Base-by-base conservation (phyloP, 768 basidiomycete genomes). In the Trametes meyenii region DNA sequence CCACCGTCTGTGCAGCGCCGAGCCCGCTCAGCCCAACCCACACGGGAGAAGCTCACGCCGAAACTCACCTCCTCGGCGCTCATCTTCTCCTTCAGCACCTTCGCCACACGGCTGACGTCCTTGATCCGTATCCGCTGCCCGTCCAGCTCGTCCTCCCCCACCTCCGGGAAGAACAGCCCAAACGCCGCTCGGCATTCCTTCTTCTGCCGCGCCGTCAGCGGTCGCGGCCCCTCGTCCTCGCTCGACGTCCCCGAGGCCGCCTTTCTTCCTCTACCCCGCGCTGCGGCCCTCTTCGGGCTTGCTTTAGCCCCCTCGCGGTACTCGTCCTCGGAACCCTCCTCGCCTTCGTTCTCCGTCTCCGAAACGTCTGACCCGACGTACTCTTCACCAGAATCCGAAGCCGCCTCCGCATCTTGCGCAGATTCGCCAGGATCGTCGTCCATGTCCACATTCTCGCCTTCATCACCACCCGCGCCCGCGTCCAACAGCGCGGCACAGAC, bases 401-500 rank as follows among this genome's bases (percentile, higher is more conserved):
- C 46, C 57, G 74, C 71, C 14, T 62, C 72, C 45, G 60, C 64
- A 33, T 62, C 71, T 14, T 46, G 29, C 23, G 66, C 68, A 52
- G 69, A 73, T 46, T 72, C 71, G n/a, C 69, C 72, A 17, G 59
- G 70, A 7, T 58, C 66, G 12, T 70, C 71, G 5, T 64, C 66
- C 13, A 69, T 71, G 29, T 52, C 69, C 21, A 69, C 73, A 24
- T 73, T 73, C 21, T 74, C 74, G 4, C 63, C 68, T 1, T 63
- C 66, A 4, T 64, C 68, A 1, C 62, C 66, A 4, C 53, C 69
- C 13, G 48, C 70, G 7, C 72, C 74, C 3, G 68, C 57, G 11
- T 73, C 75, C 11, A 94, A 77, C 13, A 94, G 75, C 4, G 88
- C 88, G 11, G 87, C 85, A 70, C 92, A 94, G 4, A 94, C 88